Evolutionary conservation across 352 stramenopile species (phyloP), one percentile per base, ranked within the genome.

Genomic region (Bremia lactucae): DNA sequence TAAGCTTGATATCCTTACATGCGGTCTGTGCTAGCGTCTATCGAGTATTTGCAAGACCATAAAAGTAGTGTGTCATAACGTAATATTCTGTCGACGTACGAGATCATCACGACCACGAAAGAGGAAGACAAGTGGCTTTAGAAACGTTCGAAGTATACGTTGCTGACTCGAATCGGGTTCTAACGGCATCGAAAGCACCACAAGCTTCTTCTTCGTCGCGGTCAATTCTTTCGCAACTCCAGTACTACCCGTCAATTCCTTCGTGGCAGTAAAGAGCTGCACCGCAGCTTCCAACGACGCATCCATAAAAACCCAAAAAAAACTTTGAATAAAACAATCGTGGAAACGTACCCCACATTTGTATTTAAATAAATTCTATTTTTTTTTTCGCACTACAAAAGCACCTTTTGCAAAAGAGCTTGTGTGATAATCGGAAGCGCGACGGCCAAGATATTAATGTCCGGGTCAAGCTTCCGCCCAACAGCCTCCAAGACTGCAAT

Each of bases 401-500:
- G n/a, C n/a, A n/a, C n/a, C n/a, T 95, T 86, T 55, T 91, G 90
- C 31, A 96, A 37, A 46, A 96, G 76, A 31, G 85, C 90, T 54
- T 97, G 85, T 4, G 92, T 65, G 37, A 98, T 88, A 55, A 98
- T 90, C 4, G 88, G 88, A 38, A 97, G 54, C 2, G 93, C 89
- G 1, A 96, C 70, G 8, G 68, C 56, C 22, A 96, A 54, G 28
- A 97, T 76, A 15, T 92, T 65, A 35, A 98, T 83, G 24, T 96
- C 81, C 10, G 88, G 88, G 60, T 97, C 82, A 6, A 98, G 55
- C 21, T 88, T 76, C 7, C 78, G 68, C 0, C 87, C 90, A 22
- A 97, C 73, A 11, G 85, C 89, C 54, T 98, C 92, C 34, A 97
- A 80, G 38, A 98, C 94, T 31, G 90, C 91, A 43, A 97, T 94